Evolutionary conservation across 352 stramenopile genomes (phyloP).

Genomic region (Phytophthora cajani): DNA sequence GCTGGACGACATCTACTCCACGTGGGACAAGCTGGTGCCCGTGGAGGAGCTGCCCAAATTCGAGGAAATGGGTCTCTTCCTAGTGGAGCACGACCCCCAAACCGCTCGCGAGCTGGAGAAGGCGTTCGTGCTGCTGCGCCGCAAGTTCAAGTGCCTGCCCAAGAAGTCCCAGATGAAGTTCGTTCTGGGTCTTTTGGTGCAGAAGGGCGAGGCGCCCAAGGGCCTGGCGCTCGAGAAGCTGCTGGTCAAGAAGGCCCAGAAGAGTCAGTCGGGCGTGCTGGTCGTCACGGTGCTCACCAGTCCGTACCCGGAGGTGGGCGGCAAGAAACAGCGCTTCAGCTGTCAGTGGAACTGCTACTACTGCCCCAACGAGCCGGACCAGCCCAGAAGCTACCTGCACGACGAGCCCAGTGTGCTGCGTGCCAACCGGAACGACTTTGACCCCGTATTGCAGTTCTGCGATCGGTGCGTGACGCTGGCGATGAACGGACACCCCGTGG

Average conservation of each 20-base stretch:
- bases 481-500: constrained; percentile 93
- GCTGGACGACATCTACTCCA: constrained; percentile 89
- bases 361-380: constrained; percentile 92
- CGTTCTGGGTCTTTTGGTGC: constrained; percentile 76
- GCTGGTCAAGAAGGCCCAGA: constrained; percentile 90
- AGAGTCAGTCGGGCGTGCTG: constrained; percentile 91
- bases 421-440: constrained; percentile 93
- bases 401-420: constrained; percentile 93
- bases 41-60: constrained; percentile 70
- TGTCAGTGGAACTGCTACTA: constrained; percentile 97
- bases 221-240: constrained; percentile 75
- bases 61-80: constrained; percentile 83
- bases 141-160: constrained; percentile 88
- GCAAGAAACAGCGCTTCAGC: constrained; percentile 91
- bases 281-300: constrained; percentile 94
- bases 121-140: constrained; percentile 81
- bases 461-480: constrained; percentile 90
- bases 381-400: constrained; percentile 93
- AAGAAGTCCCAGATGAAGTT: constrained; percentile 94
- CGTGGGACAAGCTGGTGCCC: constrained; percentile 86
- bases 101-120: constrained; percentile 86
- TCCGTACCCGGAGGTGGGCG: constrained; percentile 83
- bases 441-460: constrained; percentile 92
- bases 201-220: constrained; percentile 57
- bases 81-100: constrained; percentile 77